Percentiles rank a stretch among this genome's conserved stretches.
Conservation (phyloP, 2,329 filamentous ascomycete genomes). For the Sporothrix dimorphospora region DNA sequence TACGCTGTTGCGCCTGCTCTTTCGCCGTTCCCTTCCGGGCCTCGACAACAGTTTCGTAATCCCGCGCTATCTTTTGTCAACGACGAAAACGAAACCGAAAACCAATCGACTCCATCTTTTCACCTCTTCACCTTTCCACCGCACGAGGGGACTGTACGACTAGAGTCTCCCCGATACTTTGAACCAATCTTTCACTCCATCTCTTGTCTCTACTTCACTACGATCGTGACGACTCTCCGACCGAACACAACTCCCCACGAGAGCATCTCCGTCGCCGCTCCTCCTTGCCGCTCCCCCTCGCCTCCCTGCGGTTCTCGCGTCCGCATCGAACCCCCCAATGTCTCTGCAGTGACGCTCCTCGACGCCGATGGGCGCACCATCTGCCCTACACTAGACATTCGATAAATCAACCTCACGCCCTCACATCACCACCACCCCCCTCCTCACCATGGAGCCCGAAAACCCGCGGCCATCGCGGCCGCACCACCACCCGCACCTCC, state of each 20-base stretch:
- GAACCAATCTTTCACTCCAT: not conserved
- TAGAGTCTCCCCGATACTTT: not conserved
- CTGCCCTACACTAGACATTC: not conserved
- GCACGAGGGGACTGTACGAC: conserved; percentile 8
- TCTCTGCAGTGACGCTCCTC: conserved; percentile 25
- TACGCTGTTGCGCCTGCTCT: not conserved
- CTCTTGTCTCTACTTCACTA: not conserved
- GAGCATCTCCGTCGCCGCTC: not conserved
- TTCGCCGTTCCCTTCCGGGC: conserved; percentile 25
- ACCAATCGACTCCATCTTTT: not conserved
- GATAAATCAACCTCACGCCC: not conserved
- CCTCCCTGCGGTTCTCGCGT: not conserved
- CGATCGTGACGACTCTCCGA: not conserved
- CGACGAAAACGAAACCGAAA: not conserved
- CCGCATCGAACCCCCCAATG: conserved; percentile 25
- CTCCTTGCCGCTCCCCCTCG: not conserved
- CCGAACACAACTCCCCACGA: not conserved
- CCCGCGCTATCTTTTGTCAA: conserved; percentile 22
- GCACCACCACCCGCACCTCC: conserved; percentile 42
- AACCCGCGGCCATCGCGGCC: conserved; percentile 36
- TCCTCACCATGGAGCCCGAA: conserved; percentile 38
- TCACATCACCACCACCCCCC: not conserved
- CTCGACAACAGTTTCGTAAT: conserved; percentile 18
- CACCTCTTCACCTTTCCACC: too few relatives aligned
- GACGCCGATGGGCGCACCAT: conserved; percentile 28